Evolutionary conservation across 228 moss, liverwort and hornwort species (phyloP).

Genomic region (Sphagnum magellanicum): DNA sequence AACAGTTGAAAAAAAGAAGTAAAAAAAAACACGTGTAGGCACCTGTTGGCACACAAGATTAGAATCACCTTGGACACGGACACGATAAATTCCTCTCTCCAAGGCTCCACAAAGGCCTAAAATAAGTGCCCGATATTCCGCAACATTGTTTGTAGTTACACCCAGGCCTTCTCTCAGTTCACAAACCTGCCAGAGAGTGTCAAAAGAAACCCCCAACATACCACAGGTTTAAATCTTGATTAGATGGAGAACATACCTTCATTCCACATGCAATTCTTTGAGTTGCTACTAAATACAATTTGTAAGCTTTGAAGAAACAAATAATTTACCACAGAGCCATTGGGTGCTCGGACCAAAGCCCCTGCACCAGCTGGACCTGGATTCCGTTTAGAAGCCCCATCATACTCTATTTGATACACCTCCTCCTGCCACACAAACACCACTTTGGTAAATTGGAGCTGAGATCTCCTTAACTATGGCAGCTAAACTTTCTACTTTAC

Average conservation of each 20-base stretch:
- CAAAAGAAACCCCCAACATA: too few relatives aligned
- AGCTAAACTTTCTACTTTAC: neutral
- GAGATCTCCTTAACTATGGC: neutral
- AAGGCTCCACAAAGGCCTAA: slow-evolving; percentile 73
- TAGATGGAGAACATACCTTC: neutral
- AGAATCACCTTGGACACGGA: slow-evolving; percentile 85
- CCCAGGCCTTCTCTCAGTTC: slow-evolving; percentile 85
- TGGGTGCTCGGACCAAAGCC: slow-evolving; percentile 82
- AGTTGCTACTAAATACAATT: neutral
- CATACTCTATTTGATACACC: slow-evolving; percentile 81
- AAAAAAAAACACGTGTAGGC: neutral
- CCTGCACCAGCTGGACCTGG: slow-evolving; percentile 94
- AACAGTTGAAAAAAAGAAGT: neutral
- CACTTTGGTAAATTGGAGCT: slow-evolving; percentile 12
- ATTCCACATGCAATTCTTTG: too few relatives aligned
- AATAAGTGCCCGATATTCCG: slow-evolving; percentile 89
- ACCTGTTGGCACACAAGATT: slow-evolving; percentile 95
- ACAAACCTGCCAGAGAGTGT: slow-evolving; percentile 39
- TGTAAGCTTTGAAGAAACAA: neutral
- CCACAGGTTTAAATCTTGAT: neutral
- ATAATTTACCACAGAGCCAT: slow-evolving; percentile 83
- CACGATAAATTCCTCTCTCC: slow-evolving; percentile 78
- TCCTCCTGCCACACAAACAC: slow-evolving; percentile 26
- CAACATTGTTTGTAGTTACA: slow-evolving; percentile 87
- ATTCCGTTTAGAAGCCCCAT: slow-evolving; percentile 91